Evolutionary conservation across 192 early-diverging fungal genomes (phyloP), one percentile per base, ranked within the genome.

Genomic region (Entomortierella parvispora): DNA sequence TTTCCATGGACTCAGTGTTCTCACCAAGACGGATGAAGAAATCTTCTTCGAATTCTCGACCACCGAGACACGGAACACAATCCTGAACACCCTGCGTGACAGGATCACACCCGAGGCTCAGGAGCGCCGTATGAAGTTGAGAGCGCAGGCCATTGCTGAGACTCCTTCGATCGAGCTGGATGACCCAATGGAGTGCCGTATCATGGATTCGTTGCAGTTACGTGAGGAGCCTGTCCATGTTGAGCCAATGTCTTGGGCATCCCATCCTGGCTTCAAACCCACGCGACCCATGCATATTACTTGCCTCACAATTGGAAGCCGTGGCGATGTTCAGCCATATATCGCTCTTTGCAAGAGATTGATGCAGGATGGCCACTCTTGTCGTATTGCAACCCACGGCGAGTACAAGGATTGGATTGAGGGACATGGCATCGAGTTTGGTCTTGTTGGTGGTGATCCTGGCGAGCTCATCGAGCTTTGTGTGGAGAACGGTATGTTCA

Each of bases 321-420:
- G 92, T 50, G 92, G 92, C 3, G 92, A 93, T 79, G 90, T 93
- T 10, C 92, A 93, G 52, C 90, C 90, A 9, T 81, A 81, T 26
- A 86, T 93, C 77, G 90, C 90, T 4, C 85, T 92, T 2, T 85
- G 90, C 67, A 91, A 92, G 64, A 80, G 82, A 12, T 58, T 93
- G 18, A 83, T 83, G 75, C 74, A 80, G 37, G 82, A 90, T 40
- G 90, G 90, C 7, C 90, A 93, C 56, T 67, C 58, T 10, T 88
- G 87, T 56, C 83, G 88, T 31, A 90, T 93, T 46, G 86, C 91
- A 9, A 90, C 92, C 1, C 90, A 92, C 56, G 74, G 57, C 29
- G 91, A 91, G 50, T 93, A 85, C 71, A 79, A 84, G 51, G 76
- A 81, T 10, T 92, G 89, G 88, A 81, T 93, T 32, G 85, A 85